Percentiles rank a stretch among this genome's conserved stretches.
Evolutionary conservation across 768 basidiomycete genomes (phyloP).

Genomic region (Rhizopogon vulgaris): DNA sequence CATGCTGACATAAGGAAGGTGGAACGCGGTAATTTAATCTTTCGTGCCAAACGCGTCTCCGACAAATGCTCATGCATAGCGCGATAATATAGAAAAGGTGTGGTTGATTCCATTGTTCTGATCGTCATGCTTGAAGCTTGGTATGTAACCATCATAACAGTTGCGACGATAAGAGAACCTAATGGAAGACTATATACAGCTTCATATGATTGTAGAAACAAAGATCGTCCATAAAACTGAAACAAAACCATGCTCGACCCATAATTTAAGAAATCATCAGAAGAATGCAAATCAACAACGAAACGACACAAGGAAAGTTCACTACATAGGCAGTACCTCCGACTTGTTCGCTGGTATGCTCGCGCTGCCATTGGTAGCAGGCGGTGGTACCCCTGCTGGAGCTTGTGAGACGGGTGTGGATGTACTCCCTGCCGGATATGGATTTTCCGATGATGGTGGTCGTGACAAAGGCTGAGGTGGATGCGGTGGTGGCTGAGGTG

Average conservation of each 20-base stretch:
- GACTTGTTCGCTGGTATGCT: constrained; percentile 34
- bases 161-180: constrained; percentile 5
- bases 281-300: neutral
- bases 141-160: constrained; percentile 6
- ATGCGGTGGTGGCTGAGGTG: constrained; percentile 26
- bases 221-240: constrained; percentile 20
- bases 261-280: neutral
- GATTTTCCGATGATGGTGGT: constrained; percentile 58
- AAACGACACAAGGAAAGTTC: constrained; percentile 2
- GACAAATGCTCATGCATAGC: no score
- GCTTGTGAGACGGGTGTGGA: constrained; percentile 23
- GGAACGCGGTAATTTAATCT: neutral
- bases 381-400: constrained; percentile 6
- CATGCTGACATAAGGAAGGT: neutral
- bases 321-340: constrained; percentile 36
- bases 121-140: neutral
- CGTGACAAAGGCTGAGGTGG: constrained; percentile 40
- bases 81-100: no score
- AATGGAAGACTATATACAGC: constrained; percentile 22
- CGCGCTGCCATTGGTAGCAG: constrained; percentile 37
- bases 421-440: constrained; percentile 38
- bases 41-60: neutral
- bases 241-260: constrained; percentile 11
- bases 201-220: constrained; percentile 13
- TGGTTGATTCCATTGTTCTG: neutral